Evolutionary conservation across 176 grass and related monocot genomes (phyloP), one percentile per base, ranked within the genome.

Genomic region (Phoenix dactylifera): DNA sequence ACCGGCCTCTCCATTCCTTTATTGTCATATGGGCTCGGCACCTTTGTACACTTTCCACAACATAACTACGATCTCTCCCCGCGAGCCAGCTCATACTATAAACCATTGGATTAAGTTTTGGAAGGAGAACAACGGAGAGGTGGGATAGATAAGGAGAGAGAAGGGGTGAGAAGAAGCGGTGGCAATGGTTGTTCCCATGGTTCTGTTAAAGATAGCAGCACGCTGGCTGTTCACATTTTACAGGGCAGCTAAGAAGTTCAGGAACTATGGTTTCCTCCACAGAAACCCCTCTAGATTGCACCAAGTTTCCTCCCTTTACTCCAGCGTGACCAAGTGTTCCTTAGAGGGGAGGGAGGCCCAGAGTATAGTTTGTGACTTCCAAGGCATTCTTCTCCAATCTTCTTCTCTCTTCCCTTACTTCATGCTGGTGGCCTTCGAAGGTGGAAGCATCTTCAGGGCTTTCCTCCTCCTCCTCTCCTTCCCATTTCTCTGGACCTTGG

Each of bases 381-480:
- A 91, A 51, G 86, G 72, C 32, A 66, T 76, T 22, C 70, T 97
- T 24, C 79, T 97, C 15, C 62, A 79, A 48, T 60, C 83, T 16
- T 25, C 48, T 0, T 58, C 70, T 24, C 54, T 79, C 16, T 97
- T 97, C 66, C 87, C 93, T 54, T 97, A 77, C 87, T 97, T 97
- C 87, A 97, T 97, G 87, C 77, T 97, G n/a, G 84, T 97, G 29
- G 84, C 93, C 18, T 88, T 57, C 49, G 93, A 97, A 83, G 93
- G 84, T 1, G 93, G 93, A 14, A 77, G 93, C 69, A 50, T 91
- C 3, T 24, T 85, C 6, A 78, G 93, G 26, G 80, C 84, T 12
- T 5, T 77, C 59, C 63, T 97, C 2, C 60, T 97, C 51, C 81
- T 97, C 67, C 63, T 66, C 26, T 48, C 29, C 1, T 83, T 30